Conservation (phyloP, 345 rosid species). For the Corchorus olitorius region DNA sequence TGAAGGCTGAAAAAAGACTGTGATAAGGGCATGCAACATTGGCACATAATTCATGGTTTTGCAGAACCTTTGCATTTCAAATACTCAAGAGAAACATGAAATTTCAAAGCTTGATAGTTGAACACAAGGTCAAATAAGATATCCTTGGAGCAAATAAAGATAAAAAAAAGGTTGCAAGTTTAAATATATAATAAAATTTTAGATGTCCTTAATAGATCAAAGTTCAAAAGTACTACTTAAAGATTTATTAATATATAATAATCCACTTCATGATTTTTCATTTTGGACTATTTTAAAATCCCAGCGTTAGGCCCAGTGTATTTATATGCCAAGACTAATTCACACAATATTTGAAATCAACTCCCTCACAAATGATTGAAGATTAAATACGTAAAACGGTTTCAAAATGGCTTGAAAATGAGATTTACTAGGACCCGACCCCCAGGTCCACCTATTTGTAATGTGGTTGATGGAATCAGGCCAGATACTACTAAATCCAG, state of each 20-base stretch:
- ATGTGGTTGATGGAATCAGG: background rate
- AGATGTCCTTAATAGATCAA: background rate
- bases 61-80: background rate
- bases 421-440: background rate
- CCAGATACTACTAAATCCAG: conserved; percentile 9
- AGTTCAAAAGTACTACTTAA: background rate
- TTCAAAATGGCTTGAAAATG: background rate
- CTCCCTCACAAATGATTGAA: background rate
- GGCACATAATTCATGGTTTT: background rate
- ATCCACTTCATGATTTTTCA: background rate
- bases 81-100: background rate
- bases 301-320: background rate
- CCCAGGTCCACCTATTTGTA: background rate
- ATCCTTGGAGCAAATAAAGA: background rate
- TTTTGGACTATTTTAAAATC: background rate
- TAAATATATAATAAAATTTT: background rate
- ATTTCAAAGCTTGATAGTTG: background rate
- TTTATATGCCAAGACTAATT: conserved; percentile 5
- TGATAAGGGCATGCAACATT: background rate
- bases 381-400: background rate
- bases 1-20: background rate
- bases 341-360: background rate
- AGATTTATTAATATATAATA: background rate
- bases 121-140: background rate
- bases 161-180: background rate